phyloP scores from a whole-genome alignment of 1,139 yeast species.

The Pichia sp. region DNA sequence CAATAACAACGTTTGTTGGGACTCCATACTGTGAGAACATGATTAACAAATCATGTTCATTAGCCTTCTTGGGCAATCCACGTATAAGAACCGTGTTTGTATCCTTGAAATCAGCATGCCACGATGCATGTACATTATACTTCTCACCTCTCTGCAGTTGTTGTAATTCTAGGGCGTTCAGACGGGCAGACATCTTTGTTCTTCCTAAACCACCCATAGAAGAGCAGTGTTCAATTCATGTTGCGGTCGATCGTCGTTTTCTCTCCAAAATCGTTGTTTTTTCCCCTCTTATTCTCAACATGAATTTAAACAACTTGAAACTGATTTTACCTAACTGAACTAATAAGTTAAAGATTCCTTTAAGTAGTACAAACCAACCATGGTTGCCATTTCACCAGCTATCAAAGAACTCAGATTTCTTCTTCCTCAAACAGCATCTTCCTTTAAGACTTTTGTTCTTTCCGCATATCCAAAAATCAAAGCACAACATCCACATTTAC shows the following conservation, averaged over 20 bases:
- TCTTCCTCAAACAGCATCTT: slow-evolving; percentile 66
- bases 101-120: slow-evolving; percentile 84
- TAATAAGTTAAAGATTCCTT: too few relatives aligned
- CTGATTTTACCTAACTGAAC: neutral
- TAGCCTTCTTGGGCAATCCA: slow-evolving; percentile 56
- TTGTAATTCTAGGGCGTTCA: slow-evolving; percentile 64
- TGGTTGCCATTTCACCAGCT: slow-evolving; percentile 31
- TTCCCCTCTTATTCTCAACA: slow-evolving; percentile 1
- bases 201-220: neutral
- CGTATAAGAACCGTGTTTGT: slow-evolving; percentile 65
- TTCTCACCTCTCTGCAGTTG: slow-evolving; percentile 52
- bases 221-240: neutral
- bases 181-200: slow-evolving; percentile 20
- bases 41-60: slow-evolving; percentile 67
- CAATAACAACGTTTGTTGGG: slow-evolving; percentile 70
- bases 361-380: neutral
- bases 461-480: slow-evolving; percentile 58
- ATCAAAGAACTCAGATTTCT: slow-evolving; percentile 75
- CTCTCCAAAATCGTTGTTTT: slow-evolving; percentile 1
- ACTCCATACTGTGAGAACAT: slow-evolving; percentile 88
- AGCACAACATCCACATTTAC: slow-evolving; percentile 49
- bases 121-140: slow-evolving; percentile 52
- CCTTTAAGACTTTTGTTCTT: slow-evolving; percentile 46
- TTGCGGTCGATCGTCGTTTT: slow-evolving; percentile 5
- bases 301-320: neutral